Evolutionary conservation across 805 yeast genomes (phyloP).

Genomic region (Candida insectorum): DNA sequence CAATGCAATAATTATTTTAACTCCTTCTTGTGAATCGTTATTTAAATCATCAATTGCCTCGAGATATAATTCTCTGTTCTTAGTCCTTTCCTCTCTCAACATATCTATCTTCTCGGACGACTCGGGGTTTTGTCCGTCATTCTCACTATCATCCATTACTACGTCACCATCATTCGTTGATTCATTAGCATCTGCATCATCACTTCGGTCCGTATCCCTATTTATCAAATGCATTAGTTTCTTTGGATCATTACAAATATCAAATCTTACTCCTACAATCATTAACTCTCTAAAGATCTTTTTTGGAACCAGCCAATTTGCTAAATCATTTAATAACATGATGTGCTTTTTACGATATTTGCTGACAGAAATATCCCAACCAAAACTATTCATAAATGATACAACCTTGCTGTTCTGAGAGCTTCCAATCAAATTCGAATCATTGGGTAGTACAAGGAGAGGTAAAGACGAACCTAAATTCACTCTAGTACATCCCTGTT

Average conservation of each 20-base stretch:
- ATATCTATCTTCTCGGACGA: conserved; percentile 1
- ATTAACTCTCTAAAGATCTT: conserved; percentile 52
- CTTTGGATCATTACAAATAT: conserved; percentile 44
- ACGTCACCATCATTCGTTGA: not conserved
- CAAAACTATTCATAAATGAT: conserved; percentile 36
- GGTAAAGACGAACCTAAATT: conserved; percentile 49
- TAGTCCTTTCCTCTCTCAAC: conserved; percentile 17
- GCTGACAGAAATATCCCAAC: conserved; percentile 33
- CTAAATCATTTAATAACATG: conserved; percentile 40
- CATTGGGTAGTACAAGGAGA: conserved; percentile 31
- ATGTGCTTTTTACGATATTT: conserved; percentile 24
- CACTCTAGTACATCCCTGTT: conserved; percentile 37
- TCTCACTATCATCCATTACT: conserved; percentile 2
- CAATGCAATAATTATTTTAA: conserved; percentile 48
- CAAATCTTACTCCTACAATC: conserved; percentile 56
- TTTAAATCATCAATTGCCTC: conserved; percentile 32
- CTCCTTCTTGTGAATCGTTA: conserved; percentile 28
- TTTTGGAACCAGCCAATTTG: conserved; percentile 51
- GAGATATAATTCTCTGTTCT: conserved; percentile 26
- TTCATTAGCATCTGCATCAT: not conserved
- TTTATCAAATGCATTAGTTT: conserved; percentile 42
- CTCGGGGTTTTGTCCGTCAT: conserved; percentile 5
- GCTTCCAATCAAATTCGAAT: conserved; percentile 14
- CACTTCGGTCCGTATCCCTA: conserved; percentile 6
- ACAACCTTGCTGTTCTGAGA: conserved; percentile 20